Base-by-base conservation (phyloP, 805 yeast species). In the Zygotorulaspora chibaensis region DNA sequence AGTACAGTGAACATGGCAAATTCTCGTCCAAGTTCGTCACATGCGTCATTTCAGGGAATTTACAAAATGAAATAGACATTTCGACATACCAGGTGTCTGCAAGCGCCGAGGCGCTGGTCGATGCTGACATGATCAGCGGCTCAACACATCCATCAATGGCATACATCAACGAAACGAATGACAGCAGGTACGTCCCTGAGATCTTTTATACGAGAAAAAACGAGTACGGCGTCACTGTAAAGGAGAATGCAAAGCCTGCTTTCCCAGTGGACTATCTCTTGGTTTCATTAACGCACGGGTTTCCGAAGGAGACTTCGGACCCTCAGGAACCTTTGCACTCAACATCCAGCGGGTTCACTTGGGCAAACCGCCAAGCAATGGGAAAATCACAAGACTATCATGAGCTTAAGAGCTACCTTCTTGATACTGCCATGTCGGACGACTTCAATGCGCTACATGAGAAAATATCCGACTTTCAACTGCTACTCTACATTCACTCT, bases 1-100 rank as follows among this genome's bases (percentile, higher is more conserved):
- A 78, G 55, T 83, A 80, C 75, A 74, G 85, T 23, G 78, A 75
- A 25, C 65, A 76, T 8, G 87, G 88, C 2, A 56, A 60, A 23
- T 93, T 78, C 62, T 85, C 96, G 12, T 89, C 97, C 8, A 87
- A 88, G 60, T 93, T 88, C 62, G 91, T 90, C 15, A 91, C 98
- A 0, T 90, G 97, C 68, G 91, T 89, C 17, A 75, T 93, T 2
- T 79, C 95, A 1, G 99, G 99, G n/a, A 95, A 95, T 52, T 61
- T 74, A 11, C 68, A 80, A 40, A 93, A 95, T 17, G 96, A 91
- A 51, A 91, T 93, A 59, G 99, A 91, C 59, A 85, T 95, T 3
- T 73, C 85, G 13, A 79, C 95, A 33, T 93, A 90, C 65, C 99
- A 93, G 65, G 96, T 88, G 0, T 83, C 95, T 3, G 80, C 81